Conservation (phyloP, 306 rosid species). For the Clitoria ternatea region DNA sequence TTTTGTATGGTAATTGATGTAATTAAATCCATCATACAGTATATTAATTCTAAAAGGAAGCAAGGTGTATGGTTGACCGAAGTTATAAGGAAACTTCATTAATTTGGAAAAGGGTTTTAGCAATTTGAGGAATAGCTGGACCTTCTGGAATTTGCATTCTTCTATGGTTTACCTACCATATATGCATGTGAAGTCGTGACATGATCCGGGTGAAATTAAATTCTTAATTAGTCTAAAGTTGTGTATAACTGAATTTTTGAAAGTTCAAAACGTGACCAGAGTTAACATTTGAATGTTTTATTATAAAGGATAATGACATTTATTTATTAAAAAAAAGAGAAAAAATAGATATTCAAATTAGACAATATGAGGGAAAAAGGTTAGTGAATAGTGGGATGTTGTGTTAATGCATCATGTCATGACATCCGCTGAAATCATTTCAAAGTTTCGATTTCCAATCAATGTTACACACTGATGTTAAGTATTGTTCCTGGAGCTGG, state of each 20-base stretch:
- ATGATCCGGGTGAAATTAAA: background rate
- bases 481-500: no score
- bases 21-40: conserved; percentile 27
- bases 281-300: no score
- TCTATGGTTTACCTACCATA: conserved; percentile 10
- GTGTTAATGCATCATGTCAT: no score
- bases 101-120: background rate
- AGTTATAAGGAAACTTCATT: conserved; percentile 53
- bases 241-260: background rate
- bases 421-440: no score
- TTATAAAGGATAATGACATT: no score
- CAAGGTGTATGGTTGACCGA: conserved; percentile 30
- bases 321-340: background rate
- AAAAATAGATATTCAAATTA: no score
- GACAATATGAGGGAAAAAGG: no score
- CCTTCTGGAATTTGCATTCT: conserved; percentile 17
- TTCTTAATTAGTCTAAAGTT: background rate
- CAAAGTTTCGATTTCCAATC: no score
- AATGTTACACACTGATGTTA: no score
- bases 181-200: background rate
- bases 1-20: conserved; percentile 17
- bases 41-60: conserved; percentile 15
- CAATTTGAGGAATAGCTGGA: conserved; percentile 27
- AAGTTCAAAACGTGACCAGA: background rate
- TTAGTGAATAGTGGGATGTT: no score